Evolutionary conservation across 2,329 filamentous ascomycete species (phyloP).

Genomic region (Stylonectria norvegica): DNA sequence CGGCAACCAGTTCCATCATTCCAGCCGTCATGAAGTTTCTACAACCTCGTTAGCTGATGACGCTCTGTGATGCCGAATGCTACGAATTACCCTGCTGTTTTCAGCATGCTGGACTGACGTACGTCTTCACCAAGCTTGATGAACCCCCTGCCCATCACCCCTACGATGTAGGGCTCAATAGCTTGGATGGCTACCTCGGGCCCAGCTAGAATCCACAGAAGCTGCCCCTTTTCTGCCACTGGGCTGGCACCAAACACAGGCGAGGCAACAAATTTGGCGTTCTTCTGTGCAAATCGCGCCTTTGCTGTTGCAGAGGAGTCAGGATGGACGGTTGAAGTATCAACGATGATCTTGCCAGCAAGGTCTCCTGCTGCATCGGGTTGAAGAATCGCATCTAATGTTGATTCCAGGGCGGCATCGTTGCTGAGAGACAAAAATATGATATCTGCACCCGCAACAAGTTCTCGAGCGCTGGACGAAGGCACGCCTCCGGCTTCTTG

Average conservation of each 20-base stretch:
- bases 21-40: constrained; percentile 49
- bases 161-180: constrained; percentile 38
- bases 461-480: constrained; percentile 16
- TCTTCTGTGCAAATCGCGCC: constrained; percentile 24
- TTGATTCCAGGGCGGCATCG: constrained; percentile 37
- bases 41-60: background rate
- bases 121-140: constrained; percentile 43
- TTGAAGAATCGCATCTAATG: constrained; percentile 31
- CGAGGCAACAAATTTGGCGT: constrained; percentile 39
- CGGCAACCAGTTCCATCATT: constrained; percentile 47
- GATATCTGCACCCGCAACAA: constrained; percentile 32
- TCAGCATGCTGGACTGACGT: constrained; percentile 43
- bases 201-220: constrained; percentile 47
- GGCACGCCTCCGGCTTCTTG: constrained; percentile 27
- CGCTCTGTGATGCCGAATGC: background rate
- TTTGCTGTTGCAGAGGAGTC: constrained; percentile 34
- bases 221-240: constrained; percentile 42
- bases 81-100: constrained; percentile 41
- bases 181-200: constrained; percentile 32
- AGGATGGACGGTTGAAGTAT: constrained; percentile 51
- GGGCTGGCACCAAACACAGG: constrained; percentile 52
- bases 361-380: constrained; percentile 11
- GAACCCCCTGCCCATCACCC: constrained; percentile 40
- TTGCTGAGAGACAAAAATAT: constrained; percentile 43
- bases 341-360: constrained; percentile 42